Conservation (phyloP, 2,329 filamentous ascomycete species). For the Monilinia fructicola region DNA sequence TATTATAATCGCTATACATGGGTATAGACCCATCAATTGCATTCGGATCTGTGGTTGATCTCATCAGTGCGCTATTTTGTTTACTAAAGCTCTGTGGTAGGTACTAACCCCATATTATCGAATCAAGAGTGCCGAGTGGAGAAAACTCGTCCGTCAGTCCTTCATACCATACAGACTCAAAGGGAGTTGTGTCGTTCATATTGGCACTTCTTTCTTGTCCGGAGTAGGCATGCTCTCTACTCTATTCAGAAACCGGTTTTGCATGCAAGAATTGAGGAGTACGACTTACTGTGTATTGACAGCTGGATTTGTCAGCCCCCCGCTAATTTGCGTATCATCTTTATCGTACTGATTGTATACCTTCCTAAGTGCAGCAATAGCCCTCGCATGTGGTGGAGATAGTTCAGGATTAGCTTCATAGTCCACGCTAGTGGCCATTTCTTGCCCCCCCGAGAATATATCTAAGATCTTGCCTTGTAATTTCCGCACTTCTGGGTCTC, state of each 20-base stretch:
- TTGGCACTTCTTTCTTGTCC: background rate
- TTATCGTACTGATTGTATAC: background rate
- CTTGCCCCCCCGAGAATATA: background rate
- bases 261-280: too few species aligned
- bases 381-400: conserved; percentile 1
- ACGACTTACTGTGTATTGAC: background rate
- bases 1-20: background rate
- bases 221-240: background rate
- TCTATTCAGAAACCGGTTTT: background rate
- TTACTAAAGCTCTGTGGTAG: too few species aligned
- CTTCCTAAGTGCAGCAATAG: background rate
- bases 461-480: background rate
- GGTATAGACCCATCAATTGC: background rate
- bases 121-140: too few species aligned
- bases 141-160: too few species aligned
- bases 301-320: too few species aligned
- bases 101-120: too few species aligned
- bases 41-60: background rate
- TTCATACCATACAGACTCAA: background rate
- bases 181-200: background rate
- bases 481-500: conserved; percentile 8
- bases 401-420: background rate
- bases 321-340: background rate
- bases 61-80: too few species aligned
- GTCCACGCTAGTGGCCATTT: background rate